Evolutionary conservation across 2,329 filamentous ascomycete species (phyloP).

Genomic region (Niveomyces coronatus): DNA sequence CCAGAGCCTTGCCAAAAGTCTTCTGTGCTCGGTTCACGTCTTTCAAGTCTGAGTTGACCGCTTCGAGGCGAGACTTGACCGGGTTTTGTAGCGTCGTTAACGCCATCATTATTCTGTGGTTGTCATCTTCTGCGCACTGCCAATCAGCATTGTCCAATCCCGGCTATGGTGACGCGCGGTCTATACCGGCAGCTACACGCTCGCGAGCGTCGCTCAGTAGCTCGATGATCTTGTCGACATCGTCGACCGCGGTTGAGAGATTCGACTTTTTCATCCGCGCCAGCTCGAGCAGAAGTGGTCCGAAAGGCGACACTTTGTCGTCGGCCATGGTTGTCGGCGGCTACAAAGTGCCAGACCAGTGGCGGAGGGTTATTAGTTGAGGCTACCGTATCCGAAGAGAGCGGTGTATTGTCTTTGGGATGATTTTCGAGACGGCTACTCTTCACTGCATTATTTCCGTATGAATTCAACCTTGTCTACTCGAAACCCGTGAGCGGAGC

Average conservation of each 20-base stretch:
- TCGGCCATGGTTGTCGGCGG: conserved; percentile 20
- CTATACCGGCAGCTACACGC: conserved; percentile 56
- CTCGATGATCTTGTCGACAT: conserved; percentile 78
- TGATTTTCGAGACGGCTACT: too few relatives aligned
- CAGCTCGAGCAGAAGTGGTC: conserved; percentile 60
- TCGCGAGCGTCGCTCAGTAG: conserved; percentile 64
- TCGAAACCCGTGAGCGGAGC: too few relatives aligned
- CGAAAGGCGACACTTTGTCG: conserved; percentile 34
- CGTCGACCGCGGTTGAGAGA: conserved; percentile 58
- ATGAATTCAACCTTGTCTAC: too few relatives aligned
- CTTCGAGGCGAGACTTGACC: conserved; percentile 69
- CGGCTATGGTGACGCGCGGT: background rate
- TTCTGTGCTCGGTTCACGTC: conserved; percentile 74
- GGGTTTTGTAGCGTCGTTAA: conserved; percentile 81
- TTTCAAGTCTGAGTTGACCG: conserved; percentile 70
- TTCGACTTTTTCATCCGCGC: conserved; percentile 59
- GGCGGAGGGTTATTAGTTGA: too few relatives aligned
- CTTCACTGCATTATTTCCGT: too few relatives aligned
- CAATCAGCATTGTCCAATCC: conserved; percentile 10
- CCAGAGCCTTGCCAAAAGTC: conserved; percentile 74
- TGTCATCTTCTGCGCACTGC: conserved; percentile 21
- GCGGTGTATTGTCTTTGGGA: too few relatives aligned
- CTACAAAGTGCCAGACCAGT: too few relatives aligned
- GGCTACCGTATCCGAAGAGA: too few relatives aligned
- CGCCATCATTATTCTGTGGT: conserved; percentile 56